Percentiles rank a stretch among this genome's conserved stretches.
These are phyloP conservation scores for Candida sakaeoensis DNA, from an alignment of 805 yeast species.

Conservation along the genomic window DNA sequence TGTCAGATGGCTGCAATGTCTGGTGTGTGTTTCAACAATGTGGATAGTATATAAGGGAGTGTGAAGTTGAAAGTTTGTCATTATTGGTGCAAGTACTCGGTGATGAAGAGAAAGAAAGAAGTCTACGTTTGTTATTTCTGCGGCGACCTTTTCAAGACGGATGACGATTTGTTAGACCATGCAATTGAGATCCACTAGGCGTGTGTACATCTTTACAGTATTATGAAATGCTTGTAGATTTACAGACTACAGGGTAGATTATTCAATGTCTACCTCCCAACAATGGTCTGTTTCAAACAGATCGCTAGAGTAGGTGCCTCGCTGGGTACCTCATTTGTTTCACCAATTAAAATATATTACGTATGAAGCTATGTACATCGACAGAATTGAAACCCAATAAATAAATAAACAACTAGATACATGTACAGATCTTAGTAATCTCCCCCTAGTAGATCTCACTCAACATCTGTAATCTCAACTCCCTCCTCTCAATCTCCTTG, in stretches of 20 bases:
- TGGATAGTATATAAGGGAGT: too few relatives aligned
- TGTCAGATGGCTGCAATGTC: too few relatives aligned
- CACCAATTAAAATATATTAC: not conserved
- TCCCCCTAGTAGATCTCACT: constrained; percentile 22
- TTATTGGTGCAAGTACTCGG: not conserved
- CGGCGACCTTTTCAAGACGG: not conserved
- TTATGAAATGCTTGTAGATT: too few relatives aligned
- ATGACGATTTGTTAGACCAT: constrained; percentile 5
- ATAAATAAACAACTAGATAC: constrained; percentile 1
- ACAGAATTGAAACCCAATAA: constrained; percentile 1
- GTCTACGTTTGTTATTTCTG: not conserved
- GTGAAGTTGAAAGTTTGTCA: too few relatives aligned
- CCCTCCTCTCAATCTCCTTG: constrained; percentile 33
- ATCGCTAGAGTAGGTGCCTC: too few relatives aligned
- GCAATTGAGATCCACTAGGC: not conserved
- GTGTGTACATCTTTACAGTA: too few relatives aligned
- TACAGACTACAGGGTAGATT: too few relatives aligned
- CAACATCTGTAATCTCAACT: constrained; percentile 36
- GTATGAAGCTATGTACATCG: constrained; percentile 1
- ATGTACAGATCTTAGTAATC: too few relatives aligned
- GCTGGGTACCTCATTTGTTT: too few relatives aligned
- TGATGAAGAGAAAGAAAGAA: not conserved
- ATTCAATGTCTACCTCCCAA: too few relatives aligned
- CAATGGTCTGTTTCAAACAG: too few relatives aligned
- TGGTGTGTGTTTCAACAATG: too few relatives aligned